Conservation (phyloP, 345 rosid genomes). For the Alliaria petiolata region DNA sequence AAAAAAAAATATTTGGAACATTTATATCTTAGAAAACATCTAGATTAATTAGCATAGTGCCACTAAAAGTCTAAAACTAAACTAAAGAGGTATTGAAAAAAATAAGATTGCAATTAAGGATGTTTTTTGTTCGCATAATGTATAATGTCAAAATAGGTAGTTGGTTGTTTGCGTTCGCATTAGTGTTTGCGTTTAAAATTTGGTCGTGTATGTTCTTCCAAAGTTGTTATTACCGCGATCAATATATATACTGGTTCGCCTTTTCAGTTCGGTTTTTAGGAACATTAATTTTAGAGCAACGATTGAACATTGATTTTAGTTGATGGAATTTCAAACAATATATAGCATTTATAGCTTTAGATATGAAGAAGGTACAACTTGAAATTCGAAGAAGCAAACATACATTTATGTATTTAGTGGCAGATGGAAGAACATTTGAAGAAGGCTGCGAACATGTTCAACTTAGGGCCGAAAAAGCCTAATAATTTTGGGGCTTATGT, state of each 20-base stretch:
- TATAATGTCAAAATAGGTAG: neutral
- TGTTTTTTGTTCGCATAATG: neutral
- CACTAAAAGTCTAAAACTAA: neutral
- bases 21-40: neutral
- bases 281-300: neutral
- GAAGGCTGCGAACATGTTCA: neutral
- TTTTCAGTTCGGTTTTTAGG: neutral
- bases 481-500: neutral
- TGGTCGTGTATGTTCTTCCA: neutral
- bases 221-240: neutral
- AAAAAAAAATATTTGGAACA: neutral
- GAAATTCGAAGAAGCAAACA: neutral
- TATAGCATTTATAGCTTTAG: neutral
- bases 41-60: neutral
- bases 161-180: neutral
- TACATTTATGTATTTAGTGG: neutral
- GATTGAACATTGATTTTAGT: neutral
- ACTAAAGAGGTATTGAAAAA: neutral
- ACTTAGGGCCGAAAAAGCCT: neutral
- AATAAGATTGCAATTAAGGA: neutral
- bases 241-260: neutral
- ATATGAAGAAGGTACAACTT: neutral
- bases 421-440: neutral
- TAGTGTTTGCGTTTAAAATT: neutral
- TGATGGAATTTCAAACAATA: neutral